Percentiles rank a stretch among this genome's conserved stretches.
Evolutionary conservation across 1,284 basidiomycete genomes (phyloP).

Genomic region (Caloboletus firmus): DNA sequence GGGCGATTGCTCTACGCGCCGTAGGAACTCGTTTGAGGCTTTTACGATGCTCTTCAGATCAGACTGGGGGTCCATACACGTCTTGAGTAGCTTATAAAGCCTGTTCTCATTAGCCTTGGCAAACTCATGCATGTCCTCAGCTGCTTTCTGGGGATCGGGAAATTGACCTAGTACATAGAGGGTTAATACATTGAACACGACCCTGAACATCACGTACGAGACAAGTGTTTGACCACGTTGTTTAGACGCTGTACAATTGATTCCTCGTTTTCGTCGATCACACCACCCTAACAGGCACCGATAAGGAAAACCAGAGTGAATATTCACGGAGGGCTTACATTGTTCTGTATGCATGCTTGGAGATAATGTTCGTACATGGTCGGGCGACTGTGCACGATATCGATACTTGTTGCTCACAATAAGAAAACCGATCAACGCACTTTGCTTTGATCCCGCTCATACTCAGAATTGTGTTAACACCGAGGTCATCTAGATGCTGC

Average conservation of each 20-base stretch:
- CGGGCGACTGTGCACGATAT: conserved; percentile 50
- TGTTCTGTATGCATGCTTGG: conserved; percentile 72
- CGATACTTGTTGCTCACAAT: background rate
- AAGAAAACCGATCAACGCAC: conserved; percentile 38
- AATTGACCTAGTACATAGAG: conserved; percentile 45
- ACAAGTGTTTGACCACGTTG: conserved; percentile 55
- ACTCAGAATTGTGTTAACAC: conserved; percentile 56
- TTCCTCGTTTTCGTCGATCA: conserved; percentile 80
- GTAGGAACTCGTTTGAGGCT: conserved; percentile 75
- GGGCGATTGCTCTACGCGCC: conserved; percentile 72
- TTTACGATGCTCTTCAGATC: conserved; percentile 84
- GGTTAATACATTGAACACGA: conserved; percentile 1
- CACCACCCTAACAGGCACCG: conserved; percentile 64
- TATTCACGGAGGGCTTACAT: conserved; percentile 51
- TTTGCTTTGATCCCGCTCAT: conserved; percentile 61
- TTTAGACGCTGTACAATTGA: conserved; percentile 56
- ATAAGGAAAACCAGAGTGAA: conserved; percentile 11
- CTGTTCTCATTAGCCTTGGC: conserved; percentile 86
- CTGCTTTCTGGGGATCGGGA: conserved; percentile 71
- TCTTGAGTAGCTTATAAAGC: conserved; percentile 82
- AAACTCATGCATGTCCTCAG: conserved; percentile 80
- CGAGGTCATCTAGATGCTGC: conserved; percentile 66
- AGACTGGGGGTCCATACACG: conserved; percentile 79
- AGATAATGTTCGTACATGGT: conserved; percentile 65
- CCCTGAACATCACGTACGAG: conserved; percentile 43